phyloP scores from a whole-genome alignment of 2,329 filamentous ascomycete species.

The Tolypocladium ovalisporum region DNA sequence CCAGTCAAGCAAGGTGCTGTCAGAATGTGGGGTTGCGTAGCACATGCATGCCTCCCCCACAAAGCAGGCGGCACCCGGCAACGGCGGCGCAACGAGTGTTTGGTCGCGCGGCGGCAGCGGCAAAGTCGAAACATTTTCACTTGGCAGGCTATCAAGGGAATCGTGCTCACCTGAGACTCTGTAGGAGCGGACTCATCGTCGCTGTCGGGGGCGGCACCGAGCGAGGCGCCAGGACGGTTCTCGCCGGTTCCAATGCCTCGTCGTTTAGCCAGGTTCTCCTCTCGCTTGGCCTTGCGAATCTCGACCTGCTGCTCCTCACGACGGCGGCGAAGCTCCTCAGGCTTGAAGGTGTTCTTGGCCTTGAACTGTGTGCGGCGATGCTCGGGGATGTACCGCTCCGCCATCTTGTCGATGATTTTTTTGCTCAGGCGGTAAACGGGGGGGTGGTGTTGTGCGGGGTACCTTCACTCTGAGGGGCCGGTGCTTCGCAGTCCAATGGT shows the following conservation, averaged over 20 bases:
- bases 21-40: constrained; percentile 21
- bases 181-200: constrained; percentile 94
- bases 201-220: constrained; percentile 86
- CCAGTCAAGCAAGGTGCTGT: constrained; percentile 5
- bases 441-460: constrained; percentile 1
- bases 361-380: constrained; percentile 99
- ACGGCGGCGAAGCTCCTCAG: constrained; percentile 93
- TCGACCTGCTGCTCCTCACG: constrained; percentile 99
- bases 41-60: constrained; percentile 21
- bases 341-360: constrained; percentile 98
- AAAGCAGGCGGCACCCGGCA: constrained; percentile 10
- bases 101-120: background rate
- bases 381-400: constrained; percentile 98
- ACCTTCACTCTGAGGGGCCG: constrained; percentile 4
- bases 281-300: constrained; percentile 96
- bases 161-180: constrained; percentile 72
- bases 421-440: constrained; percentile 3
- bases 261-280: constrained; percentile 97
- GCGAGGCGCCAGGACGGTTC: constrained; percentile 66
- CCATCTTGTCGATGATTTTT: constrained; percentile 54
- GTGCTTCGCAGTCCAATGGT: background rate
- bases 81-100: background rate
- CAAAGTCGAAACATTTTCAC: constrained; percentile 2
- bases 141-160: constrained; percentile 1
- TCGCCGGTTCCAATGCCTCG: constrained; percentile 82